A percentile compares a stretch with the other conserved stretches of the same genome.
phyloP scores from a whole-genome alignment of 148 eudicot genomes.

The Pouteria glomerata region DNA sequence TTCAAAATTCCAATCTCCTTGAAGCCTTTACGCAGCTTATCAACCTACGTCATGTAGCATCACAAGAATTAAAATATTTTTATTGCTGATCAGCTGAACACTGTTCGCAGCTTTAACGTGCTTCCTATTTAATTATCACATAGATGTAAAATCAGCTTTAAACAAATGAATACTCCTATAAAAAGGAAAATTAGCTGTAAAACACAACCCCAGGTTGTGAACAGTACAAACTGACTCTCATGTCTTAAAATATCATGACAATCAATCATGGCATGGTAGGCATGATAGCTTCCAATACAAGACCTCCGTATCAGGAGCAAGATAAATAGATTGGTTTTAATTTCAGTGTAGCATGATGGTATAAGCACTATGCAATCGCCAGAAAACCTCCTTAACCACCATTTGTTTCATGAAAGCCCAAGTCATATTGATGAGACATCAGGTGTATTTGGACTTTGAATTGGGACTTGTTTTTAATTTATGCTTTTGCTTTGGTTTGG shows the following conservation, averaged over 20 bases:
- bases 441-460: no score
- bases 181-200: not conserved
- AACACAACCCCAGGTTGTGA: not conserved
- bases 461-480: no score
- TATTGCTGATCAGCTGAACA: not conserved
- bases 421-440: no score
- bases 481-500: no score
- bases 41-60: conserved; percentile 40
- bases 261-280: not conserved
- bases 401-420: not conserved
- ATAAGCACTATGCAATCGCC: not conserved
- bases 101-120: not conserved
- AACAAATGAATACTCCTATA: not conserved
- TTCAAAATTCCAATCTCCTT: conserved; percentile 70
- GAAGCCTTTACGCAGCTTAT: conserved; percentile 65
- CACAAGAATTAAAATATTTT: not conserved
- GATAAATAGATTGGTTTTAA: not conserved
- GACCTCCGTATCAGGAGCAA: not conserved
- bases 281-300: not conserved
- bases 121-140: not conserved
- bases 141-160: not conserved
- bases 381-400: not conserved
- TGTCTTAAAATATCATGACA: not conserved
- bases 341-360: not conserved
- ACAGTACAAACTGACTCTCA: no score